Evolutionary conservation across 2,329 filamentous ascomycete genomes (phyloP).

Genomic region (Didymella sp.): DNA sequence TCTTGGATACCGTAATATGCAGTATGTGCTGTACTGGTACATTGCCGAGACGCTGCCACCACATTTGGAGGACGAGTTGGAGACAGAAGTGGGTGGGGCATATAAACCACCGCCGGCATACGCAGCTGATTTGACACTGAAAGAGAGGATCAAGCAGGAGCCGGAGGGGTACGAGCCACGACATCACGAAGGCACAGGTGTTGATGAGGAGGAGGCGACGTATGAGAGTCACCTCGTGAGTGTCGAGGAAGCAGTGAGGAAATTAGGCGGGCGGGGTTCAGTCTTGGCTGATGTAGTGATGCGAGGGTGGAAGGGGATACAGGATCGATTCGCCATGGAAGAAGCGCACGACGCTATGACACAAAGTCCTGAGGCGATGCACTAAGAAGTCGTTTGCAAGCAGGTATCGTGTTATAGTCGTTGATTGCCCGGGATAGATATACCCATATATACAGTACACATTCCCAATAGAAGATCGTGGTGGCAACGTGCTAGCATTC

Average conservation of each 20-base stretch:
- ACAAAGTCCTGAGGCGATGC: slow-evolving; percentile 30
- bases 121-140: slow-evolving; percentile 46
- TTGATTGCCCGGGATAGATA: slow-evolving; percentile 6
- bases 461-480: slow-evolving; percentile 9
- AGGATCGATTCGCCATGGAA: slow-evolving; percentile 43
- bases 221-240: slow-evolving; percentile 54
- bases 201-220: slow-evolving; percentile 55
- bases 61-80: slow-evolving; percentile 38
- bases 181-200: slow-evolving; percentile 57
- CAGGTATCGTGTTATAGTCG: slow-evolving; percentile 3
- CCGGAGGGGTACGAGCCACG: slow-evolving; percentile 53
- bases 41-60: slow-evolving; percentile 56
- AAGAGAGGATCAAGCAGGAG: slow-evolving; percentile 51
- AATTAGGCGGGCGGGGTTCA: slow-evolving; percentile 45
- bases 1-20: slow-evolving; percentile 35
- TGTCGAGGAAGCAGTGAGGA: slow-evolving; percentile 53
- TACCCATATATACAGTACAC: slow-evolving; percentile 20
- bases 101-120: slow-evolving; percentile 52
- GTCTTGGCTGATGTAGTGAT: slow-evolving; percentile 56
- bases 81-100: slow-evolving; percentile 29
- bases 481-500: slow-evolving; percentile 29
- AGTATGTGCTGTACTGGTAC: slow-evolving; percentile 59
- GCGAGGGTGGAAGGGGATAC: slow-evolving; percentile 55
- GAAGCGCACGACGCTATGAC: slow-evolving; percentile 22
- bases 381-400: neutral